A percentile compares a stretch with the other conserved stretches of the same genome.
Evolutionary conservation across 2,329 filamentous ascomycete species (phyloP).

Genomic region (Capronia coronata): DNA sequence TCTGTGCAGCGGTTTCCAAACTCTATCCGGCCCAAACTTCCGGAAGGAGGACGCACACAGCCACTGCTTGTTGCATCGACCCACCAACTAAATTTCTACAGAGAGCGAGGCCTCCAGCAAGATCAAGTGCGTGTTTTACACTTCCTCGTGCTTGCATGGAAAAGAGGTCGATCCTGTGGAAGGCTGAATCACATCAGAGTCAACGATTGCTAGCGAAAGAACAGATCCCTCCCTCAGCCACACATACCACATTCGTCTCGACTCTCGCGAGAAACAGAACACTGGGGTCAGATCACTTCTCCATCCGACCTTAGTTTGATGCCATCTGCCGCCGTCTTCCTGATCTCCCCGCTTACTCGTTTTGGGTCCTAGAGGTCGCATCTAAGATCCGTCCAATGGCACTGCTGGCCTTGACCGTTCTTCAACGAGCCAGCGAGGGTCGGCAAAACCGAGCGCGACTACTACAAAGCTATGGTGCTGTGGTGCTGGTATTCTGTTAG

Average conservation of each 20-base stretch:
- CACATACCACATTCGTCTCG: slow-evolving; percentile 5
- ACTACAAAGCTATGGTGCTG: too few relatives aligned
- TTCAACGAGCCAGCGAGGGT: background rate
- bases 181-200: too few relatives aligned
- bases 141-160: background rate
- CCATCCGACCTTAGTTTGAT: slow-evolving; percentile 1
- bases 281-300: slow-evolving; percentile 11
- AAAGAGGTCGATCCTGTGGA: background rate
- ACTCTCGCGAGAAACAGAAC: slow-evolving; percentile 4
- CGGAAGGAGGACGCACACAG: slow-evolving; percentile 1
- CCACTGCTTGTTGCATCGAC: slow-evolving; percentile 2
- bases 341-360: slow-evolving; percentile 16
- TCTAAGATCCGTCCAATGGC: slow-evolving; percentile 20
- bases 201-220: background rate
- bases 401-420: background rate
- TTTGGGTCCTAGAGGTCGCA: slow-evolving; percentile 14
- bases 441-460: background rate
- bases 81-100: background rate
- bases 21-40: slow-evolving; percentile 1
- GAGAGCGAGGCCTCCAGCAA: background rate
- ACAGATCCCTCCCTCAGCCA: slow-evolving; percentile 8
- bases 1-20: too few relatives aligned
- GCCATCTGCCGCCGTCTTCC: slow-evolving; percentile 2
- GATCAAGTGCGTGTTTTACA: background rate
- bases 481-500: slow-evolving; percentile 1